Percentiles rank a stretch among this genome's conserved stretches.
These are phyloP conservation scores for Mycena amicta DNA, from an alignment of 768 basidiomycete species.

Conservation along the genomic window DNA sequence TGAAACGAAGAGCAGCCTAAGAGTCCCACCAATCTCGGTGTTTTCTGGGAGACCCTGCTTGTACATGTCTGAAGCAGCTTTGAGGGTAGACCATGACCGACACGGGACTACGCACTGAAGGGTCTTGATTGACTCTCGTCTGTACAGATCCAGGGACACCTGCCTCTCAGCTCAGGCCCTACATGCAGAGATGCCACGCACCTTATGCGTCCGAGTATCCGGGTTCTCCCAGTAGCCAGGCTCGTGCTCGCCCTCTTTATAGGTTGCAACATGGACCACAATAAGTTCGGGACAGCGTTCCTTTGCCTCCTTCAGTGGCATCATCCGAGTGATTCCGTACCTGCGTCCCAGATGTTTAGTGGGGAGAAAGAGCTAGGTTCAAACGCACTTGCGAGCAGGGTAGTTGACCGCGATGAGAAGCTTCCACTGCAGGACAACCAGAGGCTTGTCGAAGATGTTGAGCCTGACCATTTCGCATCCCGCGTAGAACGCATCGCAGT, in stretches of 20 bases:
- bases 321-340: slow-evolving; percentile 93
- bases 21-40: slow-evolving; percentile 75
- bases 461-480: slow-evolving; percentile 87
- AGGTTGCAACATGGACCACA: slow-evolving; percentile 94
- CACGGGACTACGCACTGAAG: slow-evolving; percentile 34
- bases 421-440: slow-evolving; percentile 90
- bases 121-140: slow-evolving; percentile 89
- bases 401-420: slow-evolving; percentile 94
- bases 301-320: slow-evolving; percentile 78
- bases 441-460: slow-evolving; percentile 60
- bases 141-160: slow-evolving; percentile 93
- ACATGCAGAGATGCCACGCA: slow-evolving; percentile 33
- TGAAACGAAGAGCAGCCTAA: too few species aligned
- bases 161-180: slow-evolving; percentile 32
- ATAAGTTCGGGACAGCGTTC: slow-evolving; percentile 83
- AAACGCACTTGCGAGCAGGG: slow-evolving; percentile 84
- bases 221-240: slow-evolving; percentile 93
- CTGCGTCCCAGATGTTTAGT: slow-evolving; percentile 94
- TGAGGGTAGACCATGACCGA: background rate
- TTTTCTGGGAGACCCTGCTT: slow-evolving; percentile 69
- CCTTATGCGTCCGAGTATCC: slow-evolving; percentile 91
- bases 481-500: slow-evolving; percentile 85
- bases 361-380: slow-evolving; percentile 84
- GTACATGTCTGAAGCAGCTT: slow-evolving; percentile 54
- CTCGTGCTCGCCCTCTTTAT: slow-evolving; percentile 82